Conservation (phyloP, 495 filamentous ascomycete species). For the Cercophora sp. region DNA sequence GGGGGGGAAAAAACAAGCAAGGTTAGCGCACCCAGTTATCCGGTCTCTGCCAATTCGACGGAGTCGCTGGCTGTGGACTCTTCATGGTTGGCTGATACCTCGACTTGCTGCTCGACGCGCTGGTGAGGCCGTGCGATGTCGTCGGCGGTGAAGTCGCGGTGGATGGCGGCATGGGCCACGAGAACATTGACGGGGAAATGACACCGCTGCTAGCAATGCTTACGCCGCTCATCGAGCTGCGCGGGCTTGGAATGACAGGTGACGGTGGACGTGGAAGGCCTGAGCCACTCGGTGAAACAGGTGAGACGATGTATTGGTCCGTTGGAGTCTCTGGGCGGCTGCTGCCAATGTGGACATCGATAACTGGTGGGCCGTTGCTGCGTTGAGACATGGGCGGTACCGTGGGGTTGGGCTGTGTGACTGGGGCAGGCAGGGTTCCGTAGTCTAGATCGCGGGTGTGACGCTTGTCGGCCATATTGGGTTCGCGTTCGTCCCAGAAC, state of each 20-base stretch:
- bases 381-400: slow-evolving; percentile 4
- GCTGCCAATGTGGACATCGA: slow-evolving; percentile 5
- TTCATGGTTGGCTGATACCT: slow-evolving; percentile 4
- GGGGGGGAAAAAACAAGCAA: too few species aligned
- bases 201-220: slow-evolving; percentile 13
- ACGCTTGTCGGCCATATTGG: slow-evolving; percentile 7
- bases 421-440: slow-evolving; percentile 2
- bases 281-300: slow-evolving; percentile 8
- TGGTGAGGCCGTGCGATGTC: slow-evolving; percentile 9
- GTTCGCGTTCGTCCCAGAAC: slow-evolving; percentile 20
- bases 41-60: slow-evolving; percentile 17
- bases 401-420: slow-evolving; percentile 12
- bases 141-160: slow-evolving; percentile 15
- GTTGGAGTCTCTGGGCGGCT: slow-evolving; percentile 2
- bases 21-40: slow-evolving; percentile 8
- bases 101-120: neutral
- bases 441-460: neutral
- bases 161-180: slow-evolving; percentile 27
- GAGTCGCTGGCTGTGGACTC: slow-evolving; percentile 2
- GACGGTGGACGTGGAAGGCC: slow-evolving; percentile 17
- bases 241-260: slow-evolving; percentile 9
- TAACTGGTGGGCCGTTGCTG: slow-evolving; percentile 7
- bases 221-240: slow-evolving; percentile 14
- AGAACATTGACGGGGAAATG: slow-evolving; percentile 23
- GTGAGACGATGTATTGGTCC: slow-evolving; percentile 15